Percentiles rank a stretch among this genome's conserved stretches.
phyloP scores from a whole-genome alignment of 164 flowering plant genomes.

The Sedum album region DNA sequence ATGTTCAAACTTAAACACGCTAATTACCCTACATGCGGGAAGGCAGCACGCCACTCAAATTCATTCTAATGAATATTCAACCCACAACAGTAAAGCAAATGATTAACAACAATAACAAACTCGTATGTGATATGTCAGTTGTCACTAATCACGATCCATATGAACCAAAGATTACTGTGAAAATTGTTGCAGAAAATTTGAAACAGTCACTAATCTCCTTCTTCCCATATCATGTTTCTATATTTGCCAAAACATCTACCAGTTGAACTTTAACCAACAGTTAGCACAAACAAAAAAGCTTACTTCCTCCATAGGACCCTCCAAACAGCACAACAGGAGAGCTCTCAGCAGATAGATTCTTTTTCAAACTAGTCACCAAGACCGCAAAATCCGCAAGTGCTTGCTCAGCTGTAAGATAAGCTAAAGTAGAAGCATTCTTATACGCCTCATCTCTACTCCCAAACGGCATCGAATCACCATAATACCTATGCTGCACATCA shows the following conservation, averaged over 20 bases:
- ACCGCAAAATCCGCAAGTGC: slow-evolving; percentile 85
- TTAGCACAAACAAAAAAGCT: slow-evolving; percentile 10
- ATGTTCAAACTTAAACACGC: not conserved
- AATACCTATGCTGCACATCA: slow-evolving; percentile 69
- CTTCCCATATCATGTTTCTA: not conserved
- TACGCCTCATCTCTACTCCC: slow-evolving; percentile 74
- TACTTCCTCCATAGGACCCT: slow-evolving; percentile 98
- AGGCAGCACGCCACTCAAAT: not conserved
- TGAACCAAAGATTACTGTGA: not conserved
- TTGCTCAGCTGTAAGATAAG: slow-evolving; percentile 77
- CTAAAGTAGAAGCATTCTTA: slow-evolving; percentile 42
- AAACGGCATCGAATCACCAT: slow-evolving; percentile 88
- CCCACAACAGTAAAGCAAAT: too few species aligned
- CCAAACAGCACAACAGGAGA: slow-evolving; percentile 85
- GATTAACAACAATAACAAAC: not conserved
- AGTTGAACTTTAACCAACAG: not conserved
- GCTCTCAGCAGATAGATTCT: slow-evolving; percentile 62
- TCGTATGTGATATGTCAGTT: not conserved
- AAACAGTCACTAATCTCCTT: not conserved
- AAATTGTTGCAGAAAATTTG: not conserved
- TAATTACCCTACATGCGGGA: too few species aligned
- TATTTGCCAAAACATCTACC: not conserved
- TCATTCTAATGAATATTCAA: not conserved
- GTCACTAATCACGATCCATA: too few species aligned
- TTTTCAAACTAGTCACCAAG: slow-evolving; percentile 58